Conservation (phyloP, 2,329 filamentous ascomycete genomes). For the Trichoderma gracile region DNA sequence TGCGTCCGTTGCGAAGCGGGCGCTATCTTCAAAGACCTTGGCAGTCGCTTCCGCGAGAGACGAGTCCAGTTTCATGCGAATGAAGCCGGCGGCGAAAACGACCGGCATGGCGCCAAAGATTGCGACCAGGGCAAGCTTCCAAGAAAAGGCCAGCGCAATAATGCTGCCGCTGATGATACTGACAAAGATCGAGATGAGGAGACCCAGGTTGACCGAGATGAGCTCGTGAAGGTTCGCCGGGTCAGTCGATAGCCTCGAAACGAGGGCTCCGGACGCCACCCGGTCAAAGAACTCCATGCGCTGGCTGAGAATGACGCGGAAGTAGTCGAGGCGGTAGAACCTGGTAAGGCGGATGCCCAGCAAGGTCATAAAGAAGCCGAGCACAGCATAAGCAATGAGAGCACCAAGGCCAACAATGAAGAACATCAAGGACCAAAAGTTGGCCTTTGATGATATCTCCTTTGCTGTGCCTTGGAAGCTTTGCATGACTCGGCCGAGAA, state of each 20-base stretch:
- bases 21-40: constrained; percentile 59
- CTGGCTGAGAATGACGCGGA: constrained; percentile 3
- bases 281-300: constrained; percentile 17
- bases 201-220: constrained; percentile 32
- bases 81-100: constrained; percentile 47
- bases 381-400: constrained; percentile 38
- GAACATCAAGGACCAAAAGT: constrained; percentile 54
- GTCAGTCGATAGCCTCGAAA: constrained; percentile 1
- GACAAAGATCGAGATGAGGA: constrained; percentile 35
- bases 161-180: constrained; percentile 35
- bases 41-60: constrained; percentile 33
- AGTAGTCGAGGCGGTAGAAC: constrained; percentile 12
- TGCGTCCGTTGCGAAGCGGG: constrained; percentile 63
- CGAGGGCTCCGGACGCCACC: constrained; percentile 2
- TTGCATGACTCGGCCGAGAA: neutral
- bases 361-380: constrained; percentile 15
- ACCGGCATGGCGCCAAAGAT: constrained; percentile 41
- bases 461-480: neutral
- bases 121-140: constrained; percentile 43
- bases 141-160: constrained; percentile 39
- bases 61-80: constrained; percentile 49
- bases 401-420: constrained; percentile 45
- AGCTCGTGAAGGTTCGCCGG: constrained; percentile 10
- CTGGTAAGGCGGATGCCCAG: constrained; percentile 2
- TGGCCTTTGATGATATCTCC: constrained; percentile 31